phyloP scores from a whole-genome alignment of 1,284 basidiomycete species.

The Ganoderma meredithae region DNA sequence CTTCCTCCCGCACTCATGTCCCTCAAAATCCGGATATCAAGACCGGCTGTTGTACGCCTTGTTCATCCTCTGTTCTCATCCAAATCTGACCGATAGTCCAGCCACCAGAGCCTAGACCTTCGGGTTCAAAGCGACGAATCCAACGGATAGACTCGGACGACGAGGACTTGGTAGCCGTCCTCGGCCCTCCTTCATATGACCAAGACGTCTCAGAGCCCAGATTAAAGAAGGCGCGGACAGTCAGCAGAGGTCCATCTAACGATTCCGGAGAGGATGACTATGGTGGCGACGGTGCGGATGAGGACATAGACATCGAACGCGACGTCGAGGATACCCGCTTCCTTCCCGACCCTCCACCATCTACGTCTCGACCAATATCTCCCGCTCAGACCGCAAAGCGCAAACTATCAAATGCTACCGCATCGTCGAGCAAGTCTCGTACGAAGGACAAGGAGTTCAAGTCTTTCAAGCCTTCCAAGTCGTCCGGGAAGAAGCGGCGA shows the following conservation, averaged over 20 bases:
- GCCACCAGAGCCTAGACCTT: slow-evolving; percentile 27
- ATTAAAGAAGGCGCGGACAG: slow-evolving; percentile 29
- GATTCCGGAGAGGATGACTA: slow-evolving; percentile 25
- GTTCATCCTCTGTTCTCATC: neutral
- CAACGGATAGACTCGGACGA: slow-evolving; percentile 35
- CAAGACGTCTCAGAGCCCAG: slow-evolving; percentile 18
- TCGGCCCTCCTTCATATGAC: slow-evolving; percentile 18
- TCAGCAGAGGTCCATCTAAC: slow-evolving; percentile 12
- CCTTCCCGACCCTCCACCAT: slow-evolving; percentile 23
- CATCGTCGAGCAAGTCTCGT: slow-evolving; percentile 24
- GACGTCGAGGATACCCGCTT: slow-evolving; percentile 36
- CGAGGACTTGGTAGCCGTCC: slow-evolving; percentile 18
- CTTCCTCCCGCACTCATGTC: slow-evolving; percentile 17
- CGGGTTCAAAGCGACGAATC: slow-evolving; percentile 33
- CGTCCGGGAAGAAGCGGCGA: slow-evolving; percentile 28
- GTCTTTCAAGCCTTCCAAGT: slow-evolving; percentile 23
- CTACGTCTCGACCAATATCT: slow-evolving; percentile 26
- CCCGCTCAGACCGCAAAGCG: slow-evolving; percentile 19
- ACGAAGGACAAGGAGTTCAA: slow-evolving; percentile 25
- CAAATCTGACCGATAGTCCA: neutral
- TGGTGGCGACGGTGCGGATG: slow-evolving; percentile 34
- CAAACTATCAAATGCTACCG: slow-evolving; percentile 10
- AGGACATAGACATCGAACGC: slow-evolving; percentile 37
- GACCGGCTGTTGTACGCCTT: slow-evolving; percentile 25
- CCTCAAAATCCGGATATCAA: slow-evolving; percentile 37